Base-by-base conservation (phyloP, 805 yeast genomes). In the Lachancea thermotolerans region DNA sequence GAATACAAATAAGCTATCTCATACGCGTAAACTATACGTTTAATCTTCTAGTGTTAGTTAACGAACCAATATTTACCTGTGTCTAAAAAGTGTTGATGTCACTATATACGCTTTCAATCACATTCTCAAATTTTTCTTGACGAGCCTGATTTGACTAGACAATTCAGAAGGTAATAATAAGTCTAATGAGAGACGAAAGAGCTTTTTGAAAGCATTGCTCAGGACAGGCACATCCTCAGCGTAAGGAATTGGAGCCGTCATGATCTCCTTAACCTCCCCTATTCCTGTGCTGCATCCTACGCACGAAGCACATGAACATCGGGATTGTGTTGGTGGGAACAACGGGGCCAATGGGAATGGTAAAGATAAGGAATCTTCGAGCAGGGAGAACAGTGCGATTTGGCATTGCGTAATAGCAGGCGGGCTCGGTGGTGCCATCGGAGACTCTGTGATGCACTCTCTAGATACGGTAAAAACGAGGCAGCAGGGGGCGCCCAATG, bases 401-500 rank as follows among this genome's bases (percentile, higher is more conserved):
- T 37, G 75, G 50, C 73, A 76, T 57, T 78, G 88, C 59, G 72
- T 88, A 72, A 45, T 89, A 34, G 96, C 97, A 0, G 99, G 99
- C 35, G 97, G 95, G 0, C 66, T 91, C 40, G 99, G 99, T 7
- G 99, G 98, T 1, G 81, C 86, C 44, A 77, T 90, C 33, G 98
- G 97, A 11, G 99, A 91, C 58, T 75, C 93, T 1, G 68, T 79
- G 28, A 93, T 93, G 97, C 97, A 93, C 65, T 90, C 98, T 0
- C 67, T 93, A 31, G 99, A 93, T 60, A 93, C 99, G 0, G 96
- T 93, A 29, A 93, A 93, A 62, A 93, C 99, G 2, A 73, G 99
- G 50, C 99, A 93, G 63, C 99, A 93, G 61, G 98, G 96, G n/a
- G 85, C 95, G 3, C 81, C 85, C 17, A 70, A 73, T 51, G 52